Evolutionary conservation across 257 asterid genomes (phyloP), one percentile per base, ranked within the genome.

Genomic region (Oldenlandia corymbosa): DNA sequence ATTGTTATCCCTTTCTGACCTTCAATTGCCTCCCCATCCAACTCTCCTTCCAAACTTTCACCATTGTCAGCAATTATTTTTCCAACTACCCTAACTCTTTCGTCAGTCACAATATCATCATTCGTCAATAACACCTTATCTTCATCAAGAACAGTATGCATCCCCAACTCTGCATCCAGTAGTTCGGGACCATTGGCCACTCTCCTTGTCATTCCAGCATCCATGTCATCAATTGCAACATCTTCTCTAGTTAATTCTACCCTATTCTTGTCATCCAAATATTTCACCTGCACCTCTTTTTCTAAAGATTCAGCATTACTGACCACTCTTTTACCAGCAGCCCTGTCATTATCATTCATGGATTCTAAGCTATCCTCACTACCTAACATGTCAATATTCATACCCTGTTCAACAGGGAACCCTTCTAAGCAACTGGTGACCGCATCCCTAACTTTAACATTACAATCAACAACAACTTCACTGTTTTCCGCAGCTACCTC

Each of bases 401-500:
- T 21, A 9, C 41, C 64, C 58, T 64, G 59, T 77, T 37, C 50
- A 37, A 28, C 39, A n/a, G 2, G 51, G 52, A 54, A 32, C 4
- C 52, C 34, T 31, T 52, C 55, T 60, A 58, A 31, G 37, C 61
- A 62, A 62, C 63, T 43, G 20, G 8, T 46, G 24, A 23, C 51
- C 23, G 18, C 24, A 43, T 11, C 10, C 52, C 55, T 62, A 54
- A 47, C 78, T 42, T 75, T 49, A 32, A 37, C 74, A 42, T 21
- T 59, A 68, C 1, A 57, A 50, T 66, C 77, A 62, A 36, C 62
- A 8, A 37, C 72, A 62, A 14, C 62, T 53, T 26, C 69, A 24
- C 16, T 27, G 37, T 69, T 68, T 69, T 63, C 21, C 64, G 65
- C 79, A 51, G 59, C 20, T 50, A 24, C 50, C 41, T 58, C 49